Percentiles rank a stretch among this genome's conserved stretches.
Evolutionary conservation across 2,329 filamentous ascomycete species (phyloP).

Genomic region (Rhynchosporium agropyri): DNA sequence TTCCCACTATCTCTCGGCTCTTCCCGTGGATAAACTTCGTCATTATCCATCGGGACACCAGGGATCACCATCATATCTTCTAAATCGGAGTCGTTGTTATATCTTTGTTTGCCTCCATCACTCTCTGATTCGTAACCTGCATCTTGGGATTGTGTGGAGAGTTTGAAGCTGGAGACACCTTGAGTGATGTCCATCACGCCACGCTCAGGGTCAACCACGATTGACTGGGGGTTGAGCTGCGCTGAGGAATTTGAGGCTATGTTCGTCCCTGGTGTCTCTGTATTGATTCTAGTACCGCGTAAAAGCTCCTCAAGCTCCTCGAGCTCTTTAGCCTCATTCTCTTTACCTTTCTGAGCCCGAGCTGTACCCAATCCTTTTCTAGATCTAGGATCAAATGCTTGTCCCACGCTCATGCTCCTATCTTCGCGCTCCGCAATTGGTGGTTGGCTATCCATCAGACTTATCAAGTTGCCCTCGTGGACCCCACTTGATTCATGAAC

Average conservation of each 20-base stretch:
- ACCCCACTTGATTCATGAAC: not conserved
- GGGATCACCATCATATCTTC: slow-evolving; percentile 23
- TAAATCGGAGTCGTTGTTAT: slow-evolving; percentile 32
- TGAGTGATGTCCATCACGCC: slow-evolving; percentile 21
- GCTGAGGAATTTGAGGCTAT: not conserved
- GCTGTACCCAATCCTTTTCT: slow-evolving; percentile 1
- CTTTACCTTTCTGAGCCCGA: not conserved
- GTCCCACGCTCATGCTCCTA: not conserved
- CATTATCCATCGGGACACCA: slow-evolving; percentile 24
- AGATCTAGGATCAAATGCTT: slow-evolving; percentile 12
- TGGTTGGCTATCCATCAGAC: slow-evolving; percentile 3
- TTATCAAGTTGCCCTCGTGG: slow-evolving; percentile 4
- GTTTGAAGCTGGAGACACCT: slow-evolving; percentile 10
- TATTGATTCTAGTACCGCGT: slow-evolving; percentile 14
- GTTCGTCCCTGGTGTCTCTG: slow-evolving; percentile 12
- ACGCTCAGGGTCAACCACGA: slow-evolving; percentile 4
- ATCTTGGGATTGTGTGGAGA: slow-evolving; percentile 9
- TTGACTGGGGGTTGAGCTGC: not conserved
- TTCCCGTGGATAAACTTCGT: slow-evolving; percentile 12
- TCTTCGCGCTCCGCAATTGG: slow-evolving; percentile 8
- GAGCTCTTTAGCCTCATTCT: slow-evolving; percentile 7
- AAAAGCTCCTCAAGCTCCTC: slow-evolving; percentile 15
- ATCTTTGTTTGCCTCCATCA: slow-evolving; percentile 32
- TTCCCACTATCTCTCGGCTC: slow-evolving; percentile 24
- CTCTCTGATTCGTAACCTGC: slow-evolving; percentile 21